Evolutionary conservation across 139 green algal species (phyloP).

Genomic region (Nannochloris sp.): DNA sequence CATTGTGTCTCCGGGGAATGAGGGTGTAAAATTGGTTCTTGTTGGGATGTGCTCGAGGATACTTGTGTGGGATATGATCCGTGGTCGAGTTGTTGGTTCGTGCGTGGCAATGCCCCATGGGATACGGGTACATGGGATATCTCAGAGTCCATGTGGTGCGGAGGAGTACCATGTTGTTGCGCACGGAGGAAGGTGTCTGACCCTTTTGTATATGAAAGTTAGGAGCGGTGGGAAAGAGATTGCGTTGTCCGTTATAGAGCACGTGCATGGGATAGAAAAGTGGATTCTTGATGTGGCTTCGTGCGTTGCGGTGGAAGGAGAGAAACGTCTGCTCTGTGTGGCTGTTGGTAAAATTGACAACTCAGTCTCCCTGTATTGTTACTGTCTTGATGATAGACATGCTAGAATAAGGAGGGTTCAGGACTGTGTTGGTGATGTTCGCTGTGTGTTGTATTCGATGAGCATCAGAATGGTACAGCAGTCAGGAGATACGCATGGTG

Average conservation of each 20-base stretch:
- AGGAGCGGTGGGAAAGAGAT: not conserved
- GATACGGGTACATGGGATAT: not conserved
- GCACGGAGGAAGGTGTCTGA: not conserved
- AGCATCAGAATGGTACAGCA: too few relatives aligned
- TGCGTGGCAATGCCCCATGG: not conserved
- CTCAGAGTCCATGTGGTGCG: not conserved
- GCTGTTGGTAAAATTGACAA: constrained; percentile 38
- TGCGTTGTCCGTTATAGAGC: too few relatives aligned
- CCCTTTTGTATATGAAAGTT: not conserved
- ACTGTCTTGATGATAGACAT: not conserved
- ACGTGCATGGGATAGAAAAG: not conserved
- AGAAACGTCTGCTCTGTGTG: not conserved
- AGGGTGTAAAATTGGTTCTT: not conserved
- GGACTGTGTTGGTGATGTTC: not conserved
- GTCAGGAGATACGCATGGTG: not conserved
- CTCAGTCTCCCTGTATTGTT: constrained; percentile 16
- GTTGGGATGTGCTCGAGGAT: not conserved
- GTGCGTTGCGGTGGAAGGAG: not conserved
- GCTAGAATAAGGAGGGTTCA: too few relatives aligned
- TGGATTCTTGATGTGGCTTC: not conserved
- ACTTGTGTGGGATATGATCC: not conserved
- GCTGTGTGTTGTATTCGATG: constrained; percentile 43
- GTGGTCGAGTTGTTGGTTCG: not conserved
- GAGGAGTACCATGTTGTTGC: not conserved
- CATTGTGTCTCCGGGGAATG: too few relatives aligned